These are phyloP conservation scores for Diaporthe amygdali DNA, from an alignment of 2,329 filamentous ascomycete species.

Conservation along the genomic window DNA sequence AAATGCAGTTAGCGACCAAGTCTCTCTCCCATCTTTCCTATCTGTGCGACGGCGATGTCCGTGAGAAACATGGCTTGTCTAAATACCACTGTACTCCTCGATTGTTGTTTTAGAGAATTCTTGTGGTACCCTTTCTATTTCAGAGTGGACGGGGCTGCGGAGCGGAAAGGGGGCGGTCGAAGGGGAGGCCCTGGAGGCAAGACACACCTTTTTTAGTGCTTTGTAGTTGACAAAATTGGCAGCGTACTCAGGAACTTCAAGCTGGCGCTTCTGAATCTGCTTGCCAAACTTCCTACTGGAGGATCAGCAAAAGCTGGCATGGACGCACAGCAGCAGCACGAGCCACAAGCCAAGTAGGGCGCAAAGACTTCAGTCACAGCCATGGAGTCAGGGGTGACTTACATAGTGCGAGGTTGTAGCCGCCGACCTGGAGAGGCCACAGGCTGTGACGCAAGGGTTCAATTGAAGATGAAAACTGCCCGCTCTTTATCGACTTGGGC, in stretches of 20 bases:
- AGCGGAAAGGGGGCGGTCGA: not conserved
- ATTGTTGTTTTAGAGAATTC: not conserved
- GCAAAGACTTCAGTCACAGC: not conserved
- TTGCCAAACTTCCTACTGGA: constrained; percentile 95
- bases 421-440: constrained; percentile 26
- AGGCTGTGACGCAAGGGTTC: constrained; percentile 9
- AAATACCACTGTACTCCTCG: not conserved
- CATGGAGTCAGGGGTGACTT: constrained; percentile 28
- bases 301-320: constrained; percentile 29
- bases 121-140: not conserved
- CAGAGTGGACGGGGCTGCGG: not conserved
- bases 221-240: constrained; percentile 99
- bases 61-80: not conserved
- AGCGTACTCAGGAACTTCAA: constrained; percentile 98
- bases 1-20: constrained; percentile 36
- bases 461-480: not conserved
- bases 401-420: constrained; percentile 40
- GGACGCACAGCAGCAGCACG: not conserved
- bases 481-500: not conserved
- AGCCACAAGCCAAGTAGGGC: not conserved
- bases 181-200: not conserved
- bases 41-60: not conserved
- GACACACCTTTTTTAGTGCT: constrained; percentile 90
- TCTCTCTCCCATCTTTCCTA: not conserved
- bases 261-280: constrained; percentile 98